Percentiles rank a stretch among this genome's conserved stretches.
phyloP scores from a whole-genome alignment of 164 flowering plant species.

The Magnolia sinica region DNA sequence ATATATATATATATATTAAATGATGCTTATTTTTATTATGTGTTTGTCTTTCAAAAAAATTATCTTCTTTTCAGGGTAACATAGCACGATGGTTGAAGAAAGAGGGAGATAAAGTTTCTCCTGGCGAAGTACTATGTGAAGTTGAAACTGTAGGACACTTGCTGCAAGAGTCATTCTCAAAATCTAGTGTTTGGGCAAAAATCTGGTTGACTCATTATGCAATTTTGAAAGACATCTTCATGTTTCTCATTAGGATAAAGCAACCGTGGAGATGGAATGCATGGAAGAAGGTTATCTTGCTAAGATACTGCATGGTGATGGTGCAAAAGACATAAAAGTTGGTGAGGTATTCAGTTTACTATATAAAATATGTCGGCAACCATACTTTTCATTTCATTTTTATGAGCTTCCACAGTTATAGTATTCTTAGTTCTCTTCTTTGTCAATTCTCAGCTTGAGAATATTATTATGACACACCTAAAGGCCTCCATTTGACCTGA shows the following conservation, averaged over 20 bases:
- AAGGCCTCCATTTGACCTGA: background rate
- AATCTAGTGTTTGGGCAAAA: background rate
- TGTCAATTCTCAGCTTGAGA: background rate
- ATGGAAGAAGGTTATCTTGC: slow-evolving; percentile 99
- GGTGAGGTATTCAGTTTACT: slow-evolving; percentile 68
- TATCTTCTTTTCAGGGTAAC: slow-evolving; percentile 58
- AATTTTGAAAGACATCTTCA: background rate
- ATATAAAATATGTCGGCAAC: background rate
- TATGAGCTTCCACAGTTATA: background rate
- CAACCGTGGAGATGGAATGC: slow-evolving; percentile 98
- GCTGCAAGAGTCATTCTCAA: background rate
- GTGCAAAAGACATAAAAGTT: slow-evolving; percentile 86
- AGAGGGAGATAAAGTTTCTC: slow-evolving; percentile 84
- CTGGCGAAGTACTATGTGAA: slow-evolving; percentile 99
- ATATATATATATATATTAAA: too few relatives aligned
- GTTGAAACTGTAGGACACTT: slow-evolving; percentile 79
- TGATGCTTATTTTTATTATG: background rate
- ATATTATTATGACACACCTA: background rate
- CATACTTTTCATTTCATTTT: background rate
- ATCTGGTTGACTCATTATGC: background rate
- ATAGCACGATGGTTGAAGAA: slow-evolving; percentile 97
- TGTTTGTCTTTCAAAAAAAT: background rate
- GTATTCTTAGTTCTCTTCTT: background rate
- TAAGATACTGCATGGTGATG: slow-evolving; percentile 80
- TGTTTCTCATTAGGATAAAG: slow-evolving; percentile 64